phyloP scores from a whole-genome alignment of 495 filamentous ascomycete genomes.

The Hyaloscypha variabilis region DNA sequence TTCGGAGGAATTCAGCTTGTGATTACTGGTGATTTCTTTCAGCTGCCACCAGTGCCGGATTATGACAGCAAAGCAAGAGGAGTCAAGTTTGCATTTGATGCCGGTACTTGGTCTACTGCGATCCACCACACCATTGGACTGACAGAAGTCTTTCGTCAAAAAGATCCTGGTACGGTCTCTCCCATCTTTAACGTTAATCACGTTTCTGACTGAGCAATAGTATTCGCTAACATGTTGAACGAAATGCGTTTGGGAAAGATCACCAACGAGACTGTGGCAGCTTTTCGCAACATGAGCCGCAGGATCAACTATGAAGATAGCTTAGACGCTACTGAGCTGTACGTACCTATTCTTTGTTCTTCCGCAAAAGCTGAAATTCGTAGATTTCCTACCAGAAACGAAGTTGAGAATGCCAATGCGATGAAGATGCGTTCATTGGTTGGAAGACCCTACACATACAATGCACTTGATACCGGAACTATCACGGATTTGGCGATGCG shows the following conservation, averaged over 20 bases:
- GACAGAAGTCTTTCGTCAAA: constrained; percentile 95
- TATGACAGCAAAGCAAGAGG: constrained; percentile 54
- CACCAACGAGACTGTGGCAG: constrained; percentile 64
- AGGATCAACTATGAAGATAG: constrained; percentile 72
- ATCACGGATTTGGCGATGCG: constrained; percentile 66
- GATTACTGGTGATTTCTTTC: constrained; percentile 97
- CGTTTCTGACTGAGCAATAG: constrained; percentile 35
- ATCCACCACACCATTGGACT: constrained; percentile 96
- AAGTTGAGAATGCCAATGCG: constrained; percentile 87
- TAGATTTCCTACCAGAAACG: constrained; percentile 86
- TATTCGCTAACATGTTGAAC: constrained; percentile 93
- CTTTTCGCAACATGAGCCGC: constrained; percentile 72
- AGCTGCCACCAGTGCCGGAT: constrained; percentile 91
- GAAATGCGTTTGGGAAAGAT: constrained; percentile 93
- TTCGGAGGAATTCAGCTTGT: constrained; percentile 97
- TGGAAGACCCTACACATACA: constrained; percentile 68
- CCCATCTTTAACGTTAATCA: constrained; percentile 17
- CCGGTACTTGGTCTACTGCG: constrained; percentile 84
- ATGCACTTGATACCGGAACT: constrained; percentile 74
- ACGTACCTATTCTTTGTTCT: constrained; percentile 31
- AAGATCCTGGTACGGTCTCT: constrained; percentile 69
- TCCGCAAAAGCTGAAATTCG: constrained; percentile 20
- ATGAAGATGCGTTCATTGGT: constrained; percentile 69
- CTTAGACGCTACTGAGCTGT: constrained; percentile 89
- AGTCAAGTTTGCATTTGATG: constrained; percentile 90